phyloP scores from a whole-genome alignment of 2,329 filamentous ascomycete species.

The Sporothrix dimorphospora region DNA sequence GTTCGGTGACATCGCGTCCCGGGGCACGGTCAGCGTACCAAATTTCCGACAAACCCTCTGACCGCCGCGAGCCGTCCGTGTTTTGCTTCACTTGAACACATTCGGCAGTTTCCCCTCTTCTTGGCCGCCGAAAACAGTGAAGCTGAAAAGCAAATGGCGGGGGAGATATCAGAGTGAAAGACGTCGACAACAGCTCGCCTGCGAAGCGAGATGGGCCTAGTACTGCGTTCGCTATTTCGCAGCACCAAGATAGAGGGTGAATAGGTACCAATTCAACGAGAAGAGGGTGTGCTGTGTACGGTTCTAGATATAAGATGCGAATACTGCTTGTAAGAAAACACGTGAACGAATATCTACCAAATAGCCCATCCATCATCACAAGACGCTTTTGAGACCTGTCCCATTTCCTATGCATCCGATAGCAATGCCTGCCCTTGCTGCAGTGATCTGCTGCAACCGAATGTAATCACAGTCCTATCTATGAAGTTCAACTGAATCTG shows the following conservation, averaged over 20 bases:
- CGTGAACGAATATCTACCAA: no score
- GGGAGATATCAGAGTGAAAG: no score
- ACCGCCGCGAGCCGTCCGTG: background rate
- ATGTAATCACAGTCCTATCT: background rate
- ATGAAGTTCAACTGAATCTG: no score
- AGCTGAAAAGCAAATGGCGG: background rate
- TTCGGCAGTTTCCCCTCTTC: background rate
- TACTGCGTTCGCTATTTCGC: no score
- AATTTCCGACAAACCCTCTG: background rate
- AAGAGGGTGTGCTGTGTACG: background rate
- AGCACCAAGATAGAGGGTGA: background rate
- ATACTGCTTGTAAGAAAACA: no score
- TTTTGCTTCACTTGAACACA: background rate
- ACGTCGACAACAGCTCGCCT: background rate
- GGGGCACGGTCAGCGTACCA: constrained; percentile 1
- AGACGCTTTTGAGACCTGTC: background rate
- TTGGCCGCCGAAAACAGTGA: background rate
- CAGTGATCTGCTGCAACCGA: no score
- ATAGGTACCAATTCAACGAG: no score
- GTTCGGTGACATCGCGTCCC: background rate
- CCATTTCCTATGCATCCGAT: background rate
- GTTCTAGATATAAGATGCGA: background rate
- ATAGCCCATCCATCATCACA: background rate
- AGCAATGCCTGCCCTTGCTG: no score
- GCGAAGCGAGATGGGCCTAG: background rate